phyloP scores from a whole-genome alignment of 768 basidiomycete species.

The Rubroboletus pulcherrimus region DNA sequence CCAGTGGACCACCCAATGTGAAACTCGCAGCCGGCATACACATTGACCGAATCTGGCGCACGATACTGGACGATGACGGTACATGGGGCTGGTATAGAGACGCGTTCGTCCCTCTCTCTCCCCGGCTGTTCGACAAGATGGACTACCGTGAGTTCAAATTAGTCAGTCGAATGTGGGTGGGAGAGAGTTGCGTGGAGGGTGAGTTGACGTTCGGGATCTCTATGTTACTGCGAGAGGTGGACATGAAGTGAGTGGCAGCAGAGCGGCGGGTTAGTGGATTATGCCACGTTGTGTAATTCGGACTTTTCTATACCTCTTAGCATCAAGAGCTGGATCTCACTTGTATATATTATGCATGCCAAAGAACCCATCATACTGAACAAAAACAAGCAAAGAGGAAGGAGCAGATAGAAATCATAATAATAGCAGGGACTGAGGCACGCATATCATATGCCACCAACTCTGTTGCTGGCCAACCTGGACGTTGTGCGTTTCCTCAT shows the following conservation, averaged over 20 bases:
- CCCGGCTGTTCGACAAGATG: conserved; percentile 42
- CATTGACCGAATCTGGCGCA: conserved; percentile 21
- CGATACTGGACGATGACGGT: conserved; percentile 11
- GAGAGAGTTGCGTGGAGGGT: conserved; percentile 22
- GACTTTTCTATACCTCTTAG: not conserved
- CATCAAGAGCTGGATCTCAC: not conserved
- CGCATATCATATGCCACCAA: not conserved
- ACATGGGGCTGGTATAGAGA: conserved; percentile 34
- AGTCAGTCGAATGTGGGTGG: conserved; percentile 36
- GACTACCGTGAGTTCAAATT: conserved; percentile 45
- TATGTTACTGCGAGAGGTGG: conserved; percentile 39
- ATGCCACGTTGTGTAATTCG: not conserved
- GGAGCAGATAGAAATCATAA: not conserved
- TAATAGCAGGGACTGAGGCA: not conserved
- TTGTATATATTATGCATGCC: not conserved
- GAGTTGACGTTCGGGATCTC: conserved; percentile 40
- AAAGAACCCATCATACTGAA: not conserved
- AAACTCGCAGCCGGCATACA: conserved; percentile 17
- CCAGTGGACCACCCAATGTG: not conserved
- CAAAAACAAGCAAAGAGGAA: not conserved
- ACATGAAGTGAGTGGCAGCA: conserved; percentile 22
- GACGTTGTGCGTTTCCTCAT: not conserved
- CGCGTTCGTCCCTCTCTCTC: conserved; percentile 47
- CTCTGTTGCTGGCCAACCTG: not conserved
- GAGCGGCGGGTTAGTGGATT: no score